A percentile compares a stretch with the other conserved stretches of the same genome.
Evolutionary conservation across 495 filamentous ascomycete species (phyloP).

Genomic region (Daldinia childiae): DNA sequence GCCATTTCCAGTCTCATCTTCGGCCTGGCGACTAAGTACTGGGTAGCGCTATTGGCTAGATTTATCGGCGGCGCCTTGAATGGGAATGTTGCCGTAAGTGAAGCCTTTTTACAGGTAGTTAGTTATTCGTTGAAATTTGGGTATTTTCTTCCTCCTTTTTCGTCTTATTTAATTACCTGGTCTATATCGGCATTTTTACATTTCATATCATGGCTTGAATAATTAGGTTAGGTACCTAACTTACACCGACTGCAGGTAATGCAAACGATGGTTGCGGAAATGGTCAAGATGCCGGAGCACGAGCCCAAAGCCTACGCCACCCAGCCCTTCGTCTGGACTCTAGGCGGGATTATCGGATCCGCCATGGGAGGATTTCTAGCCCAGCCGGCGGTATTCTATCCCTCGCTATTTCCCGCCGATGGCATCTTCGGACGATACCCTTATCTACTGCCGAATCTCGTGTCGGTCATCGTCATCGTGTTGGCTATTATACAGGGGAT

Average conservation of each 20-base stretch:
- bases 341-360: slow-evolving; percentile 83
- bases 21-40: slow-evolving; percentile 79
- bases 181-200: not conserved
- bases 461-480: slow-evolving; percentile 76
- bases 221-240: not conserved
- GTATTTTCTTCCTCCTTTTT: too few relatives aligned
- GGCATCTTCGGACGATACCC: slow-evolving; percentile 80
- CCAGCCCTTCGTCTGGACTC: slow-evolving; percentile 92
- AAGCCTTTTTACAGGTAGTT: not conserved
- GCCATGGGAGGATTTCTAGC: slow-evolving; percentile 83
- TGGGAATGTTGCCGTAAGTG: slow-evolving; percentile 62
- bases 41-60: slow-evolving; percentile 78
- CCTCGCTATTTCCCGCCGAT: slow-evolving; percentile 70
- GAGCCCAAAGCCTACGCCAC: slow-evolving; percentile 86
- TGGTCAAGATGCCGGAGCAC: slow-evolving; percentile 84
- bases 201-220: not conserved
- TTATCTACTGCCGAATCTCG: slow-evolving; percentile 85
- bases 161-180: too few relatives aligned
- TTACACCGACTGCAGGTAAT: slow-evolving; percentile 61
- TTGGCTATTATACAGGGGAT: slow-evolving; percentile 77
- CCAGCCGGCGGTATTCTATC: slow-evolving; percentile 78
- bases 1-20: slow-evolving; percentile 88
- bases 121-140: not conserved
- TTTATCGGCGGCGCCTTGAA: slow-evolving; percentile 86
- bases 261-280: slow-evolving; percentile 88